A percentile compares a stretch with the other conserved stretches of the same genome.
These are phyloP conservation scores for Suhomyces choctaworum DNA, from an alignment of 1,139 yeast species.

Conservation along the genomic window DNA sequence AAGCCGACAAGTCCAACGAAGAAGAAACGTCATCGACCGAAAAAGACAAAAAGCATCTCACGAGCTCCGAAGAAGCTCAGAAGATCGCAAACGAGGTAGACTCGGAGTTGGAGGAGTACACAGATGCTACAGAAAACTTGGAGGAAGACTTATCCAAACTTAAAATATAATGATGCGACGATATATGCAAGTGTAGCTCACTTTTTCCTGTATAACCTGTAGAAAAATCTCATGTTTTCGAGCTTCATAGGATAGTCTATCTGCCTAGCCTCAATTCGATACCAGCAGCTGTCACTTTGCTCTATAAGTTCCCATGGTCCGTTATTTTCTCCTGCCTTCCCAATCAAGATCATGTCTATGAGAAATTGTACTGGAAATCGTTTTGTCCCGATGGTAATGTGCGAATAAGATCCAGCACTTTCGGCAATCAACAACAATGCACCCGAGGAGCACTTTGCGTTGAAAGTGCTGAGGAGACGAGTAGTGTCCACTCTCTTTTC, in stretches of 20 bases:
- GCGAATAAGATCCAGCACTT: constrained; percentile 88
- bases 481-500: constrained; percentile 66
- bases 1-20: constrained; percentile 14
- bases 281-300: constrained; percentile 80
- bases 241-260: constrained; percentile 67
- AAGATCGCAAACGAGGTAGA: constrained; percentile 5
- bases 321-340: constrained; percentile 46
- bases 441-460: constrained; percentile 50
- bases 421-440: constrained; percentile 69
- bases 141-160: constrained; percentile 10
- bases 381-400: constrained; percentile 71
- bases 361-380: constrained; percentile 81
- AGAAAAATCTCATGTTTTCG: constrained; percentile 86
- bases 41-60: constrained; percentile 7
- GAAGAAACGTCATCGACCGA: no score
- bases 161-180: constrained; percentile 6
- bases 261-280: constrained; percentile 56
- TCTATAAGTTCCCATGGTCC: constrained; percentile 70
- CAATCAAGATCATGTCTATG: constrained; percentile 68
- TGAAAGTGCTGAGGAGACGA: constrained; percentile 54
- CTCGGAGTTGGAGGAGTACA: constrained; percentile 3
- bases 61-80: constrained; percentile 1
- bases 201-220: constrained; percentile 64
- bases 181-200: constrained; percentile 12
- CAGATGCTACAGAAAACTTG: constrained; percentile 7